These are phyloP conservation scores for Cladosporium sp. DNA, from an alignment of 2,329 filamentous ascomycete species.

Conservation along the genomic window DNA sequence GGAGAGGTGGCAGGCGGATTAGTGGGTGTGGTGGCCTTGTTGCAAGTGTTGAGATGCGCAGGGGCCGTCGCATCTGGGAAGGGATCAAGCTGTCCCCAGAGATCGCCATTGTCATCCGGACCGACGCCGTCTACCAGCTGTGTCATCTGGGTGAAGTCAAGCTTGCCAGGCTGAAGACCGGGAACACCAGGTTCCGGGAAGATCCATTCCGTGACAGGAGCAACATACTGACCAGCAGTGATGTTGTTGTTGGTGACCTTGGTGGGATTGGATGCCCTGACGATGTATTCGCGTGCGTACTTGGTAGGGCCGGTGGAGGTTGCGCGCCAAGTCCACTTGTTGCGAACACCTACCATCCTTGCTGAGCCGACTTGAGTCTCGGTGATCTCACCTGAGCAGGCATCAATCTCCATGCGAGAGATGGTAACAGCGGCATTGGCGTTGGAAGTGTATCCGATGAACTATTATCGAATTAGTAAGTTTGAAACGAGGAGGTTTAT, in stretches of 20 bases:
- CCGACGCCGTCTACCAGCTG: constrained; percentile 30
- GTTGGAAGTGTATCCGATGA: constrained; percentile 39
- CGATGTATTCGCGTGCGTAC: constrained; percentile 41
- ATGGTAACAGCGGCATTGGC: constrained; percentile 33
- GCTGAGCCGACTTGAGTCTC: constrained; percentile 34
- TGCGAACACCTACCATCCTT: constrained; percentile 30
- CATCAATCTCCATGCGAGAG: constrained; percentile 39
- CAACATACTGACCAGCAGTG: constrained; percentile 39
- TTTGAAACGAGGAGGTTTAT: not conserved
- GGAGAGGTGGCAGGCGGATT: constrained; percentile 1
- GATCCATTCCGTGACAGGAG: constrained; percentile 42
- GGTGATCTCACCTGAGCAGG: constrained; percentile 39
- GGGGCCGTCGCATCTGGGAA: constrained; percentile 33
- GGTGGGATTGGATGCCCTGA: constrained; percentile 33
- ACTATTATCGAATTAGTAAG: constrained; percentile 19
- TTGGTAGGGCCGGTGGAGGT: constrained; percentile 26
- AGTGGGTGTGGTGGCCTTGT: not conserved
- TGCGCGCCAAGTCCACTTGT: constrained; percentile 38
- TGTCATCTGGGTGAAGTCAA: constrained; percentile 35
- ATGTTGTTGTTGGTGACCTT: constrained; percentile 35
- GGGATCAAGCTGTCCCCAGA: constrained; percentile 38
- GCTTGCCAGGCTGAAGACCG: constrained; percentile 30
- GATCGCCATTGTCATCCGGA: constrained; percentile 24
- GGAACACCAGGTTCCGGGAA: constrained; percentile 40
- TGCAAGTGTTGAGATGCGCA: constrained; percentile 26